Conservation (phyloP, 129 eudicot genomes). For the Artemisia annua region DNA sequence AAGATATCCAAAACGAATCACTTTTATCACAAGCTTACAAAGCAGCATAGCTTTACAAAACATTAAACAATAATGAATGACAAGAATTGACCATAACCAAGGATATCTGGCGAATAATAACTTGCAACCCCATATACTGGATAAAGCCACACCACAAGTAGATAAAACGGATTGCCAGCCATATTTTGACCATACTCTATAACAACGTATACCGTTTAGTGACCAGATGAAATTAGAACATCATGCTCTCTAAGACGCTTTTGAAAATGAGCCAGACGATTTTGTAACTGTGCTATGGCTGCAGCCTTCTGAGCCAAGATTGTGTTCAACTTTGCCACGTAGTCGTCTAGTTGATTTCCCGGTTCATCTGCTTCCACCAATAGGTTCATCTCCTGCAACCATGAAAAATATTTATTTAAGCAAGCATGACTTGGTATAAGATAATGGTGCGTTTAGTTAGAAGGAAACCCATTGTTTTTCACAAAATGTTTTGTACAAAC, state of each 20-base stretch:
- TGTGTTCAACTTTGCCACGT: slow-evolving; percentile 70
- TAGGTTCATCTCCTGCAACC: slow-evolving; percentile 87
- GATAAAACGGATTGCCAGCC: background rate
- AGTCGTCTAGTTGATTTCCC: slow-evolving; percentile 84
- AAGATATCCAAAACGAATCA: slow-evolving; percentile 10
- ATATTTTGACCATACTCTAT: background rate
- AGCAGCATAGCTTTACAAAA: slow-evolving; percentile 26
- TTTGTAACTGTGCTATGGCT: slow-evolving; percentile 77
- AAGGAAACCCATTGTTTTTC: background rate
- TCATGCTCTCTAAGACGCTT: slow-evolving; percentile 90
- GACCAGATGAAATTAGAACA: slow-evolving; percentile 70
- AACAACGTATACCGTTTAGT: slow-evolving; percentile 27
- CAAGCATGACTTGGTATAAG: too few species aligned
- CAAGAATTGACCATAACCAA: slow-evolving; percentile 25
- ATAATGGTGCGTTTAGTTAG: background rate
- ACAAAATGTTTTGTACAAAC: too few species aligned
- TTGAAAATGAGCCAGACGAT: slow-evolving; percentile 86
- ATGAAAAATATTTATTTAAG: background rate
- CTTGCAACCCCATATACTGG: slow-evolving; percentile 13
- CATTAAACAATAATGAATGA: slow-evolving; percentile 36
- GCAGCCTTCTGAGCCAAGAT: slow-evolving; percentile 88
- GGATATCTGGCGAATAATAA: background rate
- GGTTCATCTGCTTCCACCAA: slow-evolving; percentile 96
- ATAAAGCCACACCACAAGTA: slow-evolving; percentile 17
- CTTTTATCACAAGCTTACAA: slow-evolving; percentile 18